Evolutionary conservation across 345 rosid genomes (phyloP).

Genomic region (Excoecaria agallocha): DNA sequence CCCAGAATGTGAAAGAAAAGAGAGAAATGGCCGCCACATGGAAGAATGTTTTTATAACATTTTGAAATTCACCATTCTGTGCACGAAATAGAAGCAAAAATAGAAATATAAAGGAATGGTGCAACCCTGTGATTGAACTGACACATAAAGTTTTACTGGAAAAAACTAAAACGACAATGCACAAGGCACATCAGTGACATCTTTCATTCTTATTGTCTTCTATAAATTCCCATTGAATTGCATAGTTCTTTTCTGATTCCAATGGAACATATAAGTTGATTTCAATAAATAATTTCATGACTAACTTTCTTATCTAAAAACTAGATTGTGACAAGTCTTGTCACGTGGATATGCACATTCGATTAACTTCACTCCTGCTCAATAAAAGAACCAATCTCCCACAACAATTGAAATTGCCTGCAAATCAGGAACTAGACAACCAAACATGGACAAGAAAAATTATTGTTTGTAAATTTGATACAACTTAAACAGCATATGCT

Average conservation of each 20-base stretch:
- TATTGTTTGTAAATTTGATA: too few species aligned
- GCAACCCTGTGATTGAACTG: too few species aligned
- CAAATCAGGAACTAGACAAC: too few species aligned
- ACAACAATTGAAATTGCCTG: conserved; percentile 86
- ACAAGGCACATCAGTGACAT: too few species aligned
- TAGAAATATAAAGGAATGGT: too few species aligned
- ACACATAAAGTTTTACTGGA: too few species aligned
- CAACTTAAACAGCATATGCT: too few species aligned
- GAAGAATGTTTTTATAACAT: background rate
- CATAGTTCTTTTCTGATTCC: conserved; percentile 1
- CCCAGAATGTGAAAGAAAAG: background rate
- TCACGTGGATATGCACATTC: conserved; percentile 95
- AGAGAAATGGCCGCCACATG: background rate
- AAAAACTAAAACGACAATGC: too few species aligned
- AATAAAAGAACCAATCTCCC: conserved; percentile 92
- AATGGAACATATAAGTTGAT: too few species aligned
- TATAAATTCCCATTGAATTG: conserved; percentile 21
- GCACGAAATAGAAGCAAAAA: background rate
- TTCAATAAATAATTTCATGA: too few species aligned
- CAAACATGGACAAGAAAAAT: too few species aligned
- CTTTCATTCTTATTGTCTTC: conserved; percentile 30
- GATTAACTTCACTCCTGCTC: conserved; percentile 54
- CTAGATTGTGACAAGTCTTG: conserved; percentile 84
- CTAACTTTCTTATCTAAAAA: conserved; percentile 48
- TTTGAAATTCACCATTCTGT: background rate